A percentile compares a stretch with the other conserved stretches of the same genome.
phyloP scores from a whole-genome alignment of 768 basidiomycete species.

The Fomitopsis pulvina region DNA sequence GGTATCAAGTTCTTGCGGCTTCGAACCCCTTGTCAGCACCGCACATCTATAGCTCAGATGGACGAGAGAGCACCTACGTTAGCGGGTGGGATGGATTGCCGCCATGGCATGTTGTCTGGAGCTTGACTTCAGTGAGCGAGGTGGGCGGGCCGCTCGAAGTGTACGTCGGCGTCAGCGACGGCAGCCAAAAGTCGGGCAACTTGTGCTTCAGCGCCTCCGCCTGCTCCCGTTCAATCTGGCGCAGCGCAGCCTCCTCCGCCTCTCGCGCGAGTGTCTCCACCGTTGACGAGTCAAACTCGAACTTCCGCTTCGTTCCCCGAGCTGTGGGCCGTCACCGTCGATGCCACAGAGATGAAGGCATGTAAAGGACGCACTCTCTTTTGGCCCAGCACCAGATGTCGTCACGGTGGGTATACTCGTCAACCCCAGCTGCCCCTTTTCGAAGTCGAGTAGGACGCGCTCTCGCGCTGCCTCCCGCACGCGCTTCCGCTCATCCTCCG shows the following conservation, averaged over 20 bases:
- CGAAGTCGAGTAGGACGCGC: slow-evolving; percentile 86
- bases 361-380: slow-evolving; percentile 24
- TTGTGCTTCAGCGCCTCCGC: slow-evolving; percentile 81
- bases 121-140: slow-evolving; percentile 72
- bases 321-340: slow-evolving; percentile 25
- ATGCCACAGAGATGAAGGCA: slow-evolving; percentile 2
- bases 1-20: slow-evolving; percentile 81
- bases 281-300: slow-evolving; percentile 68
- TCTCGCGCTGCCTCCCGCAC: slow-evolving; percentile 75
- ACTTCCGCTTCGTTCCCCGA: slow-evolving; percentile 74
- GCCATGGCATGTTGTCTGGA: slow-evolving; percentile 86
- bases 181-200: slow-evolving; percentile 96
- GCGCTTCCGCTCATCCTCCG: slow-evolving; percentile 69
- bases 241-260: slow-evolving; percentile 85
- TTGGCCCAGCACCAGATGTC: slow-evolving; percentile 32
- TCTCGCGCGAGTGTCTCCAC: slow-evolving; percentile 69
- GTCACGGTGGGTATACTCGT: slow-evolving; percentile 38
- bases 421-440: slow-evolving; percentile 75
- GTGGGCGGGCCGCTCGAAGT: slow-evolving; percentile 52
- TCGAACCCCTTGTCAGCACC: no score
- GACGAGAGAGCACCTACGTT: slow-evolving; percentile 42
- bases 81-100: slow-evolving; percentile 73
- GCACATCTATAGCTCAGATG: slow-evolving; percentile 4
- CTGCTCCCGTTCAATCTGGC: slow-evolving; percentile 78
- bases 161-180: slow-evolving; percentile 84